Conservation (phyloP, 805 yeast genomes). For the Schizosaccharomyces japonicus region DNA sequence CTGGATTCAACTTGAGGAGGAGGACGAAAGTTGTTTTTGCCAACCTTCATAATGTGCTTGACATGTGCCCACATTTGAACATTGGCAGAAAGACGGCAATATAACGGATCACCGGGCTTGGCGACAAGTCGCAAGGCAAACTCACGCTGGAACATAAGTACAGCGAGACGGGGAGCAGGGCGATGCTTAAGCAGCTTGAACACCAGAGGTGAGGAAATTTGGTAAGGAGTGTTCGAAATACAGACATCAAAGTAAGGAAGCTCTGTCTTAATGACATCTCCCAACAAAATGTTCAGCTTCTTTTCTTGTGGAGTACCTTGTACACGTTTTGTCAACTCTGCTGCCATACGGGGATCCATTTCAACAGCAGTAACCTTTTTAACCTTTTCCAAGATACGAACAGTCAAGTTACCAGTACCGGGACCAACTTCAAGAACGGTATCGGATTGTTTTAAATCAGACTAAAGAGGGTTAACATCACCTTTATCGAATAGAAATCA, state of each 20-base stretch:
- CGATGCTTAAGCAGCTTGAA: constrained; percentile 80
- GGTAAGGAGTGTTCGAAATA: constrained; percentile 92
- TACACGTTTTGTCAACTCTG: constrained; percentile 88
- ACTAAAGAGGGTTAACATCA: constrained; percentile 15
- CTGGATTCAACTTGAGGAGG: constrained; percentile 97
- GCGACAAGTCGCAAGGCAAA: constrained; percentile 84
- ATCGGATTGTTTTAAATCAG: constrained; percentile 76
- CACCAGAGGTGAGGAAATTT: constrained; percentile 86
- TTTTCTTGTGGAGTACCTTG: constrained; percentile 89
- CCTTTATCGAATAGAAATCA: no score
- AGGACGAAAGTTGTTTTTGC: constrained; percentile 86
- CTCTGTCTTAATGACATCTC: constrained; percentile 90
- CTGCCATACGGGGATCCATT: constrained; percentile 99
- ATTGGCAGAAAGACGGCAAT: constrained; percentile 82
- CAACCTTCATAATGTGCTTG: constrained; percentile 94
- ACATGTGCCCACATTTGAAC: constrained; percentile 99
- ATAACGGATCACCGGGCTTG: constrained; percentile 83
- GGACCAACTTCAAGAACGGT: constrained; percentile 93
- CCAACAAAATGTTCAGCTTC: constrained; percentile 72
- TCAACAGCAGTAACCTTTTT: constrained; percentile 87
- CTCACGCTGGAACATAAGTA: constrained; percentile 93
- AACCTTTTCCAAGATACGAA: constrained; percentile 75
- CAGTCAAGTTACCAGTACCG: constrained; percentile 95
- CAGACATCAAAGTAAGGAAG: constrained; percentile 88
- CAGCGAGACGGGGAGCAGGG: constrained; percentile 79